Evolutionary conservation across 2,329 filamentous ascomycete genomes (phyloP).

Genomic region (Endoconidiophora polonica): DNA sequence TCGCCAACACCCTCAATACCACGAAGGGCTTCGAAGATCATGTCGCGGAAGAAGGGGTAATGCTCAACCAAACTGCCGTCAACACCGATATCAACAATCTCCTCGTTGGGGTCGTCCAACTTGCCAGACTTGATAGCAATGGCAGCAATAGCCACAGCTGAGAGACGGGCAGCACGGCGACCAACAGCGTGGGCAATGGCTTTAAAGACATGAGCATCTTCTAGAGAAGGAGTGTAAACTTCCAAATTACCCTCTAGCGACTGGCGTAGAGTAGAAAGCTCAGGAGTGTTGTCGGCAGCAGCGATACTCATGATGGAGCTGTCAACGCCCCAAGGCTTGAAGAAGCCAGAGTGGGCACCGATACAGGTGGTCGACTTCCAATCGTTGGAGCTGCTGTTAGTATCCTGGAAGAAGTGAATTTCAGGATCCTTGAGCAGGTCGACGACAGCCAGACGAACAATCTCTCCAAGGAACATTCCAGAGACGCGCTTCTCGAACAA

Average conservation of each 20-base stretch:
- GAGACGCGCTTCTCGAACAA: conserved; percentile 99
- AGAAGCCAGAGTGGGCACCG: conserved; percentile 47
- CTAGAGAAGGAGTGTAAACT: conserved; percentile 57
- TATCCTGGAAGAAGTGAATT: conserved; percentile 58
- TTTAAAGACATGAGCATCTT: conserved; percentile 82
- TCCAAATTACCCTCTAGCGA: conserved; percentile 61
- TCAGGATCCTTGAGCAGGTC: conserved; percentile 52
- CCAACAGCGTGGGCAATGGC: conserved; percentile 68
- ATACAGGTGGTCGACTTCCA: conserved; percentile 54
- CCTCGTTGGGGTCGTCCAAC: conserved; percentile 44
- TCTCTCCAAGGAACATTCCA: conserved; percentile 95
- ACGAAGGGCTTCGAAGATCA: conserved; percentile 68
- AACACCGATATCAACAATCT: conserved; percentile 76
- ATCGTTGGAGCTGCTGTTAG: conserved; percentile 55
- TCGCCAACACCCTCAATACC: conserved; percentile 62
- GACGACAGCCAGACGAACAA: conserved; percentile 62
- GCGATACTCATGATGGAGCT: conserved; percentile 79
- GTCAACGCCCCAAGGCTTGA: conserved; percentile 75
- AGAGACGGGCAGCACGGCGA: conserved; percentile 71
- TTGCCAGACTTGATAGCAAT: conserved; percentile 68
- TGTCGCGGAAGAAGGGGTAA: conserved; percentile 80
- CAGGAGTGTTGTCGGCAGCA: conserved; percentile 59
- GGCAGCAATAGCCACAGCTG: conserved; percentile 74
- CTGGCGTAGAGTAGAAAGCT: conserved; percentile 57
- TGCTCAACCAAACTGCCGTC: conserved; percentile 91